Evolutionary conservation across 2,329 filamentous ascomycete genomes (phyloP).

Genomic region (Colletotrichum tabaci): DNA sequence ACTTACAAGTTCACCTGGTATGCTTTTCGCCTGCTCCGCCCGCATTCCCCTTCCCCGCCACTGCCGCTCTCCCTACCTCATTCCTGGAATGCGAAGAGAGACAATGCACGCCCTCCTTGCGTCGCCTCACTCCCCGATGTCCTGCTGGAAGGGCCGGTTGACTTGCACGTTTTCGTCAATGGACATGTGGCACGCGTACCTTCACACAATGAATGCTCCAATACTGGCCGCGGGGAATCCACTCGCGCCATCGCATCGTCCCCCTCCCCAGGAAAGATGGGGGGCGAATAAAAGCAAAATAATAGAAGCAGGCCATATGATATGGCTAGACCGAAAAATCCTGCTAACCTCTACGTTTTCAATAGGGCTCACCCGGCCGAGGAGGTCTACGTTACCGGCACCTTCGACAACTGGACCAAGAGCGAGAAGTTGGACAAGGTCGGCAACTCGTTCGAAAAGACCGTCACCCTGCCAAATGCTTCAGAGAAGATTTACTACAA

Average conservation of each 20-base stretch:
- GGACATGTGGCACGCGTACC: conserved; percentile 27
- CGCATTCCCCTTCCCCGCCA: conserved; percentile 15
- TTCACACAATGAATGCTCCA: conserved; percentile 4
- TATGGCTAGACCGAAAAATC: not conserved
- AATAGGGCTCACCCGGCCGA: conserved; percentile 85
- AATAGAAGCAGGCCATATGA: conserved; percentile 7
- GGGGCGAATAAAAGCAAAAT: too few relatives aligned
- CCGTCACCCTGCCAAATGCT: conserved; percentile 77
- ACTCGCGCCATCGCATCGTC: conserved; percentile 24
- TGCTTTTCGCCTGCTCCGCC: conserved; percentile 12
- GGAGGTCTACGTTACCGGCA: conserved; percentile 95
- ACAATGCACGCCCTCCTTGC: conserved; percentile 13
- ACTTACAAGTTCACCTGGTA: conserved; percentile 44
- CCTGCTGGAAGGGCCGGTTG: conserved; percentile 5
- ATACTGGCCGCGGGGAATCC: conserved; percentile 12
- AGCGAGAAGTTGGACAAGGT: conserved; percentile 86
- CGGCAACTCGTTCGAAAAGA: conserved; percentile 83
- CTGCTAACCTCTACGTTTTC: conserved; percentile 36
- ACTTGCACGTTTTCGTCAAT: conserved; percentile 29
- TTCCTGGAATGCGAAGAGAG: conserved; percentile 25
- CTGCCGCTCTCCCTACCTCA: conserved; percentile 8
- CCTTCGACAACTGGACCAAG: conserved; percentile 95
- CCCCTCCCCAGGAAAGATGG: not conserved
- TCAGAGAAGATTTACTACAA: conserved; percentile 92
- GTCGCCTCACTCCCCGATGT: conserved; percentile 4